Conservation (phyloP, 139 green algal species). For the Gonium pectorale region DNA sequence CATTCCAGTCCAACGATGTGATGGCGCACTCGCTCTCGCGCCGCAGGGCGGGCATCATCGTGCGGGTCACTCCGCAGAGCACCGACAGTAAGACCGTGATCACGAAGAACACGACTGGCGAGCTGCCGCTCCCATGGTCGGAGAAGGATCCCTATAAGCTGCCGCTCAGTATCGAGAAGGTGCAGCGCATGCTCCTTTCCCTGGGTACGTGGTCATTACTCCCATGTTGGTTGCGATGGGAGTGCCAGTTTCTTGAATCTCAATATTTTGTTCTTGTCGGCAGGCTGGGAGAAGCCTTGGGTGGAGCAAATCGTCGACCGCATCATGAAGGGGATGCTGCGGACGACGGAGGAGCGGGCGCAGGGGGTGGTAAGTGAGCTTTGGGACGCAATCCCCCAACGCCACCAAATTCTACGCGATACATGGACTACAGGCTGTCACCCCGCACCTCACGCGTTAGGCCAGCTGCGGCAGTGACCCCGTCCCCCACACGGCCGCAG, state of each 20-base stretch:
- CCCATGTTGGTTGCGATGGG: neutral
- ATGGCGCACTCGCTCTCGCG: neutral
- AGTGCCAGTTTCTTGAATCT: too few species aligned
- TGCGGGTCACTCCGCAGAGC: constrained; percentile 22
- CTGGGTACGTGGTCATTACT: constrained; percentile 42
- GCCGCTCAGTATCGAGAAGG: constrained; percentile 69
- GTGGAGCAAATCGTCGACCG: constrained; percentile 77
- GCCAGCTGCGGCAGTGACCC: neutral
- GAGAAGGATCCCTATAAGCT: constrained; percentile 77
- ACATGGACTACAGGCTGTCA: too few species aligned
- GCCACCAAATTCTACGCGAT: neutral
- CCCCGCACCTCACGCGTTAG: neutral
- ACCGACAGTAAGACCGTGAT: constrained; percentile 60
- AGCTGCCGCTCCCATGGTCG: constrained; percentile 69
- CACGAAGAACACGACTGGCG: constrained; percentile 59
- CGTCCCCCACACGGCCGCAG: constrained; percentile 24
- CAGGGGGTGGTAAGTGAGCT: constrained; percentile 63
- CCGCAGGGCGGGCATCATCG: constrained; percentile 13
- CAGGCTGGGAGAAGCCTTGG: constrained; percentile 78
- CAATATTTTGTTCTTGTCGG: too few species aligned
- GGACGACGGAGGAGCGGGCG: constrained; percentile 70
- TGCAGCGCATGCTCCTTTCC: constrained; percentile 64
- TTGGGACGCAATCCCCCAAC: too few species aligned
- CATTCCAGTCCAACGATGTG: neutral
- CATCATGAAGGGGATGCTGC: constrained; percentile 74